A percentile compares a stretch with the other conserved stretches of the same genome.
These are phyloP conservation scores for Cyberlindnera euphorbiae DNA, from an alignment of 805 yeast species.

Conservation along the genomic window DNA sequence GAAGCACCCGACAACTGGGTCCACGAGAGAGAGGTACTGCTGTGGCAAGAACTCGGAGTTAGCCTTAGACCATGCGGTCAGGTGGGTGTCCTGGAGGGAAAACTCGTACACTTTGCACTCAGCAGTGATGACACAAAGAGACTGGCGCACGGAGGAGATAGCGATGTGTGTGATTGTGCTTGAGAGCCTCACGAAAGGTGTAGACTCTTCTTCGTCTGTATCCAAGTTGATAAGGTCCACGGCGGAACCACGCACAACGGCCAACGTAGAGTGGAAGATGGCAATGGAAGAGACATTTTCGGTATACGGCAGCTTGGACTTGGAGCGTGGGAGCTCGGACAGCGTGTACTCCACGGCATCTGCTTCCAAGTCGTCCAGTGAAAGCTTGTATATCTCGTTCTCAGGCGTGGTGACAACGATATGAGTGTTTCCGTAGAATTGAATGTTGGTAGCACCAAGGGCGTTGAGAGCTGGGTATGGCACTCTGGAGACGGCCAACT, in stretches of 20 bases:
- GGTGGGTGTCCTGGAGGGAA: conserved; percentile 31
- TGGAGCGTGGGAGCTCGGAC: conserved; percentile 32
- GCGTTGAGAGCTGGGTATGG: conserved; percentile 33
- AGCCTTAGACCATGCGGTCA: conserved; percentile 74
- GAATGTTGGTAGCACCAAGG: conserved; percentile 53
- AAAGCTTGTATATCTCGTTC: conserved; percentile 51
- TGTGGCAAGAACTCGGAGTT: conserved; percentile 74
- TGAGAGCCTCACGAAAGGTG: conserved; percentile 53
- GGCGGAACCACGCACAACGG: conserved; percentile 54
- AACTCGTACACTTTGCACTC: conserved; percentile 77
- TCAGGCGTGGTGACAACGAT: conserved; percentile 52
- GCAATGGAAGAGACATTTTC: conserved; percentile 47
- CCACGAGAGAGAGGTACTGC: conserved; percentile 50
- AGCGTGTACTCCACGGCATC: conserved; percentile 32
- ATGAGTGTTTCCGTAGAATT: conserved; percentile 42
- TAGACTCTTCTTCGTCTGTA: conserved; percentile 21
- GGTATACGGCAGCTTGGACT: conserved; percentile 39
- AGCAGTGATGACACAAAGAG: conserved; percentile 61
- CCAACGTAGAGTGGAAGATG: conserved; percentile 42
- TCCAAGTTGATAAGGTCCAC: conserved; percentile 46
- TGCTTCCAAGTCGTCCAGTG: conserved; percentile 11
- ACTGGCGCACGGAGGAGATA: conserved; percentile 42
- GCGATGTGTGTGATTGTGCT: conserved; percentile 55
- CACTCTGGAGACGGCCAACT: conserved; percentile 48
- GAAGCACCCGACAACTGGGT: conserved; percentile 72